phyloP scores from a whole-genome alignment of 164 flowering plant species.

The Aristolochia contorta region DNA sequence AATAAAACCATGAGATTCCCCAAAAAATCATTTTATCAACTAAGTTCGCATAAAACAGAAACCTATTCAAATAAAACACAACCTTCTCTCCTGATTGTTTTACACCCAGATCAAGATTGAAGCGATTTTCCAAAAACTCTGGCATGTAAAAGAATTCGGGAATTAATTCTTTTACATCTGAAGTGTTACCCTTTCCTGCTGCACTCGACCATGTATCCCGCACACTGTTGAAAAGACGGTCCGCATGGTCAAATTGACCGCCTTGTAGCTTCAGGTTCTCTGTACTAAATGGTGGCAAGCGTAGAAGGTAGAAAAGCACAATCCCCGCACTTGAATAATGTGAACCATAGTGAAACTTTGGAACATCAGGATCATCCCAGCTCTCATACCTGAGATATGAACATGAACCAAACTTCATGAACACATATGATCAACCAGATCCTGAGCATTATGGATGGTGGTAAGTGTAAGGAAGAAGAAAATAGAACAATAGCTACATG shows the following conservation, averaged over 20 bases:
- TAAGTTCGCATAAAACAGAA: background rate
- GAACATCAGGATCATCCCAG: constrained; percentile 99
- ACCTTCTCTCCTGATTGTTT: constrained; percentile 99
- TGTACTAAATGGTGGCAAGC: constrained; percentile 88
- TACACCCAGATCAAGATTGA: constrained; percentile 86
- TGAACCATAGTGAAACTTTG: constrained; percentile 98
- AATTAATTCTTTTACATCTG: constrained; percentile 96
- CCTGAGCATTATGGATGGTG: too few relatives aligned
- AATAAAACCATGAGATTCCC: background rate
- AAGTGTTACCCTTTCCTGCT: constrained; percentile 96
- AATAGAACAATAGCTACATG: too few relatives aligned
- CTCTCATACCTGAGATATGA: constrained; percentile 68
- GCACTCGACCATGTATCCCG: constrained; percentile 96
- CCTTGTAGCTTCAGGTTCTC: constrained; percentile 99
- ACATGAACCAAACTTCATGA: background rate
- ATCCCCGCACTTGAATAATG: constrained; percentile 99
- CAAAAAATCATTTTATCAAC: background rate
- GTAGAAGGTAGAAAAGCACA: constrained; percentile 91
- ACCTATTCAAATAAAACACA: background rate
- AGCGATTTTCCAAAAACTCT: constrained; percentile 81
- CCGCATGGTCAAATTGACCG: constrained; percentile 99
- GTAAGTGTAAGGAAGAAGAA: too few relatives aligned
- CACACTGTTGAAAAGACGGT: constrained; percentile 93
- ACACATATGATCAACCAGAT: background rate
- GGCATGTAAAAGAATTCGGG: constrained; percentile 99